Percentiles rank a stretch among this genome's conserved stretches.
phyloP scores from a whole-genome alignment of 768 basidiomycete genomes.

The Amanita muscaria region DNA sequence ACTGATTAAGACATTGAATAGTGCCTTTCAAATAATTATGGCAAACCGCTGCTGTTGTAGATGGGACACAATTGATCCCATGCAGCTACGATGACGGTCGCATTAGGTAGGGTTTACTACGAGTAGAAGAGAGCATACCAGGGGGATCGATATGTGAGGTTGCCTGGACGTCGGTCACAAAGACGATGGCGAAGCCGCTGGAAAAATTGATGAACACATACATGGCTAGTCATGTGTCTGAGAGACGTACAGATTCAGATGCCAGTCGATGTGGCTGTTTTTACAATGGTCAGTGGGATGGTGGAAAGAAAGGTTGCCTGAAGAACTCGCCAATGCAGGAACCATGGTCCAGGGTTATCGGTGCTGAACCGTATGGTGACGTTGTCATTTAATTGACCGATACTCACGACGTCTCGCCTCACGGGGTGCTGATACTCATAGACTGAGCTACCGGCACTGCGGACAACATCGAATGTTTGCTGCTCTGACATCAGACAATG shows the following conservation, averaged over 20 bases:
- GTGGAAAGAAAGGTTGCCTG: background rate
- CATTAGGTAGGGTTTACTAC: too few species aligned
- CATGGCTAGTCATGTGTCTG: background rate
- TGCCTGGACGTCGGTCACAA: too few species aligned
- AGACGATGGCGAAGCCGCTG: background rate
- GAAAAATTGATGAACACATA: background rate
- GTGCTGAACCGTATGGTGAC: constrained; percentile 42
- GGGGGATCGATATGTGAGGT: too few species aligned
- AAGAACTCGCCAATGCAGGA: constrained; percentile 35
- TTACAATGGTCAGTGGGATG: background rate
- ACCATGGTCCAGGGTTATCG: constrained; percentile 44
- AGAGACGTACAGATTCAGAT: constrained; percentile 30
- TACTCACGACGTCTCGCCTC: constrained; percentile 42
- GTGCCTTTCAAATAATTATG: too few species aligned
- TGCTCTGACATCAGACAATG: constrained; percentile 12
- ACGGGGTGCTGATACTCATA: constrained; percentile 46
- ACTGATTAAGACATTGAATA: too few species aligned
- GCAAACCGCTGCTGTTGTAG: too few species aligned
- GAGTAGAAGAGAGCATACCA: too few species aligned
- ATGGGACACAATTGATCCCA: too few species aligned
- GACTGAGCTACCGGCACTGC: constrained; percentile 27
- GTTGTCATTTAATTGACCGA: constrained; percentile 19
- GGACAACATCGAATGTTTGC: constrained; percentile 38
- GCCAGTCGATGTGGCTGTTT: constrained; percentile 44
- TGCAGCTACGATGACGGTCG: too few species aligned